A percentile compares a stretch with the other conserved stretches of the same genome.
phyloP scores from a whole-genome alignment of 1,139 yeast species.

The Nakaseomyces nivariensis region DNA sequence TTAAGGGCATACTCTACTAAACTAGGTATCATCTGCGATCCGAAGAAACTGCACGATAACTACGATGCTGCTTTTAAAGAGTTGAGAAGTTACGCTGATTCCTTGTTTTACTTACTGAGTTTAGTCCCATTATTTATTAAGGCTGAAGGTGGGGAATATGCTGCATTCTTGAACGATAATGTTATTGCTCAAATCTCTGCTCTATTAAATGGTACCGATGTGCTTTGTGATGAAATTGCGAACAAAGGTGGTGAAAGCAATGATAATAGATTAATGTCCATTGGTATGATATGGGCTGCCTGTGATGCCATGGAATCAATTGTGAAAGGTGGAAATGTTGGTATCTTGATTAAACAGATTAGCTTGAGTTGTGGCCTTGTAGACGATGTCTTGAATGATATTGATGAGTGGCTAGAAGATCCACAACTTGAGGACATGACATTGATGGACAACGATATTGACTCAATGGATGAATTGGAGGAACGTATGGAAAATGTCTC shows the following conservation, averaged over 20 bases:
- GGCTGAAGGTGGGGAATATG: slow-evolving; percentile 23
- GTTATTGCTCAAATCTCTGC: slow-evolving; percentile 29
- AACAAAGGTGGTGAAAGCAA: slow-evolving; percentile 17
- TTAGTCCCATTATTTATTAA: slow-evolving; percentile 37
- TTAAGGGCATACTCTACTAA: slow-evolving; percentile 74
- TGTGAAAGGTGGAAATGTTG: slow-evolving; percentile 41
- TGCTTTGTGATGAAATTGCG: slow-evolving; percentile 30
- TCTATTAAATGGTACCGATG: slow-evolving; percentile 28
- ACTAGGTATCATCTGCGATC: slow-evolving; percentile 65
- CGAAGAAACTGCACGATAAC: slow-evolving; percentile 28
- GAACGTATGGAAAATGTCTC: slow-evolving; percentile 27
- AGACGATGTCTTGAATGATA: slow-evolving; percentile 56
- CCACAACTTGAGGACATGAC: slow-evolving; percentile 37
- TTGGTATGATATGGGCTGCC: slow-evolving; percentile 56
- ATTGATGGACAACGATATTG: slow-evolving; percentile 29
- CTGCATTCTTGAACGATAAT: slow-evolving; percentile 37
- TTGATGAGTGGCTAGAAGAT: slow-evolving; percentile 55
- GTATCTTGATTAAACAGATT: slow-evolving; percentile 39
- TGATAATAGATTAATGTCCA: slow-evolving; percentile 42
- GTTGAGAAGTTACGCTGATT: slow-evolving; percentile 40
- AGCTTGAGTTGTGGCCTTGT: slow-evolving; percentile 39
- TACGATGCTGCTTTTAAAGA: slow-evolving; percentile 45
- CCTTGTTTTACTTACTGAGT: slow-evolving; percentile 38
- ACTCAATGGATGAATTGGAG: slow-evolving; percentile 26
- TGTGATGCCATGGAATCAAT: slow-evolving; percentile 40